Percentiles rank a stretch among this genome's conserved stretches.
Evolutionary conservation across 495 filamentous ascomycete genomes (phyloP).

Genomic region (Penicillium diatomitis): DNA sequence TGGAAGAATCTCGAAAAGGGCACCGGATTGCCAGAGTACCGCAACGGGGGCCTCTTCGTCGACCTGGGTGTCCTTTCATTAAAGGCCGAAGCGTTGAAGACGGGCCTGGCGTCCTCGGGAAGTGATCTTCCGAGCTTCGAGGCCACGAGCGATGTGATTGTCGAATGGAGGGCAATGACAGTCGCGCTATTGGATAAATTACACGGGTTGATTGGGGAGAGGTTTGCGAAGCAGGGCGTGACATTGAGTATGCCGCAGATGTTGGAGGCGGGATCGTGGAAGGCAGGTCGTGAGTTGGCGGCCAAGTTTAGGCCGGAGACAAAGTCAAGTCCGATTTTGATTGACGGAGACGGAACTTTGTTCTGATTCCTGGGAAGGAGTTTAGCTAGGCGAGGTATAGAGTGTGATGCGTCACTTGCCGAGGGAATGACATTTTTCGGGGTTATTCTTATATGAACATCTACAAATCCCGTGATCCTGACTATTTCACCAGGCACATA

Average conservation of each 20-base stretch:
- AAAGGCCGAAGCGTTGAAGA: slow-evolving; percentile 54
- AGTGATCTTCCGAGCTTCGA: slow-evolving; percentile 71
- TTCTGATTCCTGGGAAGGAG: slow-evolving; percentile 8
- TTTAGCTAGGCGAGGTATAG: too few relatives aligned
- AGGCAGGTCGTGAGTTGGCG: slow-evolving; percentile 33
- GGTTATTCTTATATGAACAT: too few relatives aligned
- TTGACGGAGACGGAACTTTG: slow-evolving; percentile 36
- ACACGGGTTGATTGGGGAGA: slow-evolving; percentile 51
- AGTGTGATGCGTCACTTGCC: too few relatives aligned
- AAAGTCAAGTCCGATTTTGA: slow-evolving; percentile 36
- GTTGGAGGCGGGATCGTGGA: slow-evolving; percentile 83
- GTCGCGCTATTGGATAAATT: slow-evolving; percentile 77
- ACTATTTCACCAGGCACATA: background rate
- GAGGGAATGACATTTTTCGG: too few relatives aligned
- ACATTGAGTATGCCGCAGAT: slow-evolving; percentile 66
- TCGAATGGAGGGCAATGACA: slow-evolving; percentile 79
- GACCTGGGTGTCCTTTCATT: slow-evolving; percentile 72
- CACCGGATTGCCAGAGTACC: slow-evolving; percentile 79
- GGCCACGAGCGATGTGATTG: slow-evolving; percentile 73
- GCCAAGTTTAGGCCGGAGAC: slow-evolving; percentile 30
- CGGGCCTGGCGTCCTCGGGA: slow-evolving; percentile 31
- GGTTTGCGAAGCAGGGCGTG: slow-evolving; percentile 40
- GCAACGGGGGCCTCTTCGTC: slow-evolving; percentile 79
- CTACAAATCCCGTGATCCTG: too few relatives aligned
- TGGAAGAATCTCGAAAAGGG: slow-evolving; percentile 71